phyloP scores from a whole-genome alignment of 2,329 filamentous ascomycete genomes.

The Pseudogymnoascus sp. region DNA sequence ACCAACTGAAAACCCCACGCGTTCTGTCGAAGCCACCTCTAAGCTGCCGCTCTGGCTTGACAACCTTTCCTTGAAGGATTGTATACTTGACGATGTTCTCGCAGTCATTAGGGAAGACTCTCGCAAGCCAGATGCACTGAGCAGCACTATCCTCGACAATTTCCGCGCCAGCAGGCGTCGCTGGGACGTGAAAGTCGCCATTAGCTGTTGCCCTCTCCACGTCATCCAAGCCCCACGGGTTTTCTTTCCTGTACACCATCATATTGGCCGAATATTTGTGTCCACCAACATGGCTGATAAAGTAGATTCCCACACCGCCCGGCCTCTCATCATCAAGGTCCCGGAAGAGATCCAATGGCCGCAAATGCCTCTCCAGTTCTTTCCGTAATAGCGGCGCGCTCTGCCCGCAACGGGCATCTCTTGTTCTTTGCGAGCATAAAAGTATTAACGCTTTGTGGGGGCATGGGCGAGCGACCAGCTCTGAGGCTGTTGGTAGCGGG shows the following conservation, averaged over 20 bases:
- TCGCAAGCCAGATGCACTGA: conserved; percentile 89
- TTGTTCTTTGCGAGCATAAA: conserved; percentile 89
- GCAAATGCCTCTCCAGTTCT: conserved; percentile 84
- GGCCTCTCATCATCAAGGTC: conserved; percentile 84
- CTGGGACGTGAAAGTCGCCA: conserved; percentile 18
- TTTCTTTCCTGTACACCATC: conserved; percentile 68
- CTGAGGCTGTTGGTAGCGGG: conserved; percentile 30
- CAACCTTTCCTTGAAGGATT: conserved; percentile 84
- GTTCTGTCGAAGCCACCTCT: conserved; percentile 84
- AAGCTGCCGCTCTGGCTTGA: conserved; percentile 81
- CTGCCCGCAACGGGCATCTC: conserved; percentile 90
- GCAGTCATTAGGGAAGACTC: conserved; percentile 80
- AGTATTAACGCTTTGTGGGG: conserved; percentile 84
- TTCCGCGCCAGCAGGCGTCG: conserved; percentile 27
- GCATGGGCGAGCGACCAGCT: conserved; percentile 56
- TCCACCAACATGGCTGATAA: conserved; percentile 91
- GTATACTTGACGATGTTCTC: conserved; percentile 89
- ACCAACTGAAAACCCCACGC: conserved; percentile 85
- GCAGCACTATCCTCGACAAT: conserved; percentile 54
- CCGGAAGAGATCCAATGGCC: conserved; percentile 75
- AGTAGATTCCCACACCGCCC: conserved; percentile 91
- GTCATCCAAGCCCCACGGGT: conserved; percentile 31
- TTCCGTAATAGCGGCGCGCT: conserved; percentile 82
- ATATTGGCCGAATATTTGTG: conserved; percentile 96
- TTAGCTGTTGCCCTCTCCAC: conserved; percentile 29